Base-by-base conservation (phyloP, 768 basidiomycete species). In the Leccinum disarticulatum region DNA sequence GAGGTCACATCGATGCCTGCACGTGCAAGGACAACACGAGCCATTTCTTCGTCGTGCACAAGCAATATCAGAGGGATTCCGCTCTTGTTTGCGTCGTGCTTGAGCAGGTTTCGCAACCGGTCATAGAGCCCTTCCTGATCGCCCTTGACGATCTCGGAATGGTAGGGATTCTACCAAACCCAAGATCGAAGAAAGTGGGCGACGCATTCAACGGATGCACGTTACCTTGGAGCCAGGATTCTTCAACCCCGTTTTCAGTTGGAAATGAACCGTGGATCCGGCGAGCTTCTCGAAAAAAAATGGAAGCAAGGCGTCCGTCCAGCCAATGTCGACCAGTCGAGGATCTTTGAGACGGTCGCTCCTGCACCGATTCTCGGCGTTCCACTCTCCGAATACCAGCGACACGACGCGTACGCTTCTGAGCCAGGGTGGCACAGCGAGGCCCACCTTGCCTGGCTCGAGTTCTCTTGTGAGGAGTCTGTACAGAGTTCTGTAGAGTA, bases 31-130 rank as follows among this genome's bases (percentile, higher is more conserved):
- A 78, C 69, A n/a, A 72, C 73, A 6, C 70, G 64, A 0, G 80
- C 75, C 61, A 77, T 67, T 43, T 75, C 67, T 58, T 78, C 74
- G 28, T 80, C 73, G 47, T 80, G 74, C 3, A 85, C 80, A 7
- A 87, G 75, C 6, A 86, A 67, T 27, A 86, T 64, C 53, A 78
- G 66, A 0, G 83, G 82, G 3, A 61, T 43, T 25, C 61, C 66
- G 13, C 57, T 64, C 59, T 60, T 58, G 36, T 59, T 54, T 1
- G 55, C 49, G 35, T 69, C 66, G 14, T 68, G 65, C 8, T 22
- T 30, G 22, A 77, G 63, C 13, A 74, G 31, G 4, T 53, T 46
- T 49, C 69, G 66, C 53, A 68, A 43, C 1, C 64, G 67, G 13
- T 48, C 10, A 25, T 65, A 51, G 8, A 72, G 56, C 6, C 57